Conservation (phyloP, 345 rosid species). For the Brassica nigra region DNA sequence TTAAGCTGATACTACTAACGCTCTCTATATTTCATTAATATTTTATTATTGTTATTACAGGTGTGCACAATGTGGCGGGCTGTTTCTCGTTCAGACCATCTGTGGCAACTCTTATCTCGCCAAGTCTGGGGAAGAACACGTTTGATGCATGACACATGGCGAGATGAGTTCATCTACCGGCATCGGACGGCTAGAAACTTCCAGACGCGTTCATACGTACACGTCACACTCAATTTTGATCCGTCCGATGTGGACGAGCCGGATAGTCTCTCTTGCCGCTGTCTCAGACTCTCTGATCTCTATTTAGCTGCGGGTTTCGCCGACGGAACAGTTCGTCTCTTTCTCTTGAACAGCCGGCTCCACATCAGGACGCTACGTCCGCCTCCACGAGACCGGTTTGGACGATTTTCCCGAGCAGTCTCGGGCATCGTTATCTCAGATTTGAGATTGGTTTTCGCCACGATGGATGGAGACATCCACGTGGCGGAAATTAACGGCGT, state of each 20-base stretch:
- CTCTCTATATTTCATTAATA: neutral
- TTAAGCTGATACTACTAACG: neutral
- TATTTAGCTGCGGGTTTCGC: slow-evolving; percentile 85
- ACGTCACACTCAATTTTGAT: slow-evolving; percentile 61
- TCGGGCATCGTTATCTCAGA: slow-evolving; percentile 62
- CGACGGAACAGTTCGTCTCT: slow-evolving; percentile 83
- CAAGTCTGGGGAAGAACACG: slow-evolving; percentile 61
- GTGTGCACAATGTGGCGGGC: slow-evolving; percentile 86
- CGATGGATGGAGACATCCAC: slow-evolving; percentile 77
- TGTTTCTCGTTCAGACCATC: slow-evolving; percentile 68
- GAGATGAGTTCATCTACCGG: slow-evolving; percentile 59
- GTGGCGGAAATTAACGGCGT: slow-evolving; percentile 51
- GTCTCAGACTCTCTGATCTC: slow-evolving; percentile 73
- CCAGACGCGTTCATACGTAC: slow-evolving; percentile 42
- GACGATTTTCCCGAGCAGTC: slow-evolving; percentile 74
- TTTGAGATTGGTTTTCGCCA: slow-evolving; percentile 60
- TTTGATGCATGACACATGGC: slow-evolving; percentile 63
- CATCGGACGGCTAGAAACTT: slow-evolving; percentile 75
- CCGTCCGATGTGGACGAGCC: slow-evolving; percentile 59
- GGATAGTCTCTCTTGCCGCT: slow-evolving; percentile 67
- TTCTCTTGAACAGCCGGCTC: slow-evolving; percentile 54
- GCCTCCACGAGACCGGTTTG: slow-evolving; percentile 58
- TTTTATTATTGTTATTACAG: neutral
- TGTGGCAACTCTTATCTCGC: slow-evolving; percentile 68
- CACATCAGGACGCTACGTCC: slow-evolving; percentile 69